These are phyloP conservation scores for Alnus glutinosa DNA, from an alignment of 306 rosid species.

Conservation along the genomic window DNA sequence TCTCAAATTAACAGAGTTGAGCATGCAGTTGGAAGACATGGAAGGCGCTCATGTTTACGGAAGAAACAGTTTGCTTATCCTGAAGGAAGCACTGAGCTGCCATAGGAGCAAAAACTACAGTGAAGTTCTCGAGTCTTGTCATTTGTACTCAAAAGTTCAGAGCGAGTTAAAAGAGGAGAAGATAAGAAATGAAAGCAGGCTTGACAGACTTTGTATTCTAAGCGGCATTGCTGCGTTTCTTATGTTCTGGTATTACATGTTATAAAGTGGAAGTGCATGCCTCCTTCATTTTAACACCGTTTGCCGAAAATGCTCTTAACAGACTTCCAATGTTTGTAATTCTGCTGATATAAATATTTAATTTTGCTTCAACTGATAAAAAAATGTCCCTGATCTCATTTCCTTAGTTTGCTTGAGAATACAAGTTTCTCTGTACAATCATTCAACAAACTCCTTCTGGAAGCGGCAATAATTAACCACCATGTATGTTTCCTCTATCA, in stretches of 20 bases:
- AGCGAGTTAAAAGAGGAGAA: slow-evolving; percentile 79
- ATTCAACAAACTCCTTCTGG: background rate
- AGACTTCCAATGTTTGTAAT: slow-evolving; percentile 20
- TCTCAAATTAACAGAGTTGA: slow-evolving; percentile 66
- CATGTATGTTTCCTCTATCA: no score
- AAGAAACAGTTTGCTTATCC: slow-evolving; percentile 74
- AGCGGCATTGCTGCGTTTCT: slow-evolving; percentile 43
- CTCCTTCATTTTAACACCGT: slow-evolving; percentile 26
- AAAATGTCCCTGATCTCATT: background rate
- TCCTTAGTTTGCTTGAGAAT: slow-evolving; percentile 2
- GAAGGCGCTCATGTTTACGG: slow-evolving; percentile 81
- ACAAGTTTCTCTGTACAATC: background rate
- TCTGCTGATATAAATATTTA: slow-evolving; percentile 26
- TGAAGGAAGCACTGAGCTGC: slow-evolving; percentile 76
- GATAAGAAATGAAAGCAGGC: slow-evolving; percentile 77
- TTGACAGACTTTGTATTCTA: slow-evolving; percentile 51
- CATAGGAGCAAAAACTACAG: slow-evolving; percentile 67
- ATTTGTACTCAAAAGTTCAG: slow-evolving; percentile 64
- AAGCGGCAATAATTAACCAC: background rate
- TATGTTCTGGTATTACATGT: slow-evolving; percentile 50
- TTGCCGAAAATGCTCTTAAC: slow-evolving; percentile 36
- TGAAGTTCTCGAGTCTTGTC: slow-evolving; percentile 78
- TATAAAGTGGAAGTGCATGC: slow-evolving; percentile 37
- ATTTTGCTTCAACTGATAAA: slow-evolving; percentile 35
- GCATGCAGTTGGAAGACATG: slow-evolving; percentile 94